phyloP scores from a whole-genome alignment of 768 basidiomycete genomes.

The Suillus discolor region DNA sequence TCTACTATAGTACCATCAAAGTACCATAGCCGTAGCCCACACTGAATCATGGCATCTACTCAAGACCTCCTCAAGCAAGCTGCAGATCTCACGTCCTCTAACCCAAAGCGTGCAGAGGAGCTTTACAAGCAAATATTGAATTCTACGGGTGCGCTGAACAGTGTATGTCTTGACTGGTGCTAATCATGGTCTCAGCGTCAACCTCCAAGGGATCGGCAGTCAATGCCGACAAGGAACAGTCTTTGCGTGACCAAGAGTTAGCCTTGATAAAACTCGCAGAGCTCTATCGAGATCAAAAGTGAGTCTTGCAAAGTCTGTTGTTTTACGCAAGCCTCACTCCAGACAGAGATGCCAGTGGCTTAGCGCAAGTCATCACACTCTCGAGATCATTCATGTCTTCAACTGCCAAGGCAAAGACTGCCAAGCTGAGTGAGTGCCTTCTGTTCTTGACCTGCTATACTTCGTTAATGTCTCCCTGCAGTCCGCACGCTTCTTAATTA shows the following conservation, averaged over 20 bases:
- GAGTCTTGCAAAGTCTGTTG: slow-evolving; percentile 25
- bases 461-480: slow-evolving; percentile 29
- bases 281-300: slow-evolving; percentile 87
- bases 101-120: slow-evolving; percentile 66
- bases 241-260: slow-evolving; percentile 77
- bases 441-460: not conserved
- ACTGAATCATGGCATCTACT: slow-evolving; percentile 27
- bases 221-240: slow-evolving; percentile 52
- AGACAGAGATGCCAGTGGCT: slow-evolving; percentile 75
- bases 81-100: slow-evolving; percentile 41
- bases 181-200: slow-evolving; percentile 23
- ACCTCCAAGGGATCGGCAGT: slow-evolving; percentile 35
- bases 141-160: slow-evolving; percentile 33
- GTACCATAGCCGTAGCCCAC: not conserved
- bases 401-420: slow-evolving; percentile 97
- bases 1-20: too few relatives aligned
- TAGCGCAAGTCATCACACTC: slow-evolving; percentile 84
- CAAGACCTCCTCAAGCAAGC: slow-evolving; percentile 47
- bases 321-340: slow-evolving; percentile 5
- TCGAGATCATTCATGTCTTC: slow-evolving; percentile 88
- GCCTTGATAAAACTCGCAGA: slow-evolving; percentile 86
- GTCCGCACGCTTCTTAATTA: slow-evolving; percentile 93
- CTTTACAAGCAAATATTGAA: slow-evolving; percentile 74
- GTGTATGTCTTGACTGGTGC: not conserved
- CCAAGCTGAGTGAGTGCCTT: slow-evolving; percentile 74